Evolutionary conservation across 148 eudicot species (phyloP).

Genomic region (Camellia japonica): DNA sequence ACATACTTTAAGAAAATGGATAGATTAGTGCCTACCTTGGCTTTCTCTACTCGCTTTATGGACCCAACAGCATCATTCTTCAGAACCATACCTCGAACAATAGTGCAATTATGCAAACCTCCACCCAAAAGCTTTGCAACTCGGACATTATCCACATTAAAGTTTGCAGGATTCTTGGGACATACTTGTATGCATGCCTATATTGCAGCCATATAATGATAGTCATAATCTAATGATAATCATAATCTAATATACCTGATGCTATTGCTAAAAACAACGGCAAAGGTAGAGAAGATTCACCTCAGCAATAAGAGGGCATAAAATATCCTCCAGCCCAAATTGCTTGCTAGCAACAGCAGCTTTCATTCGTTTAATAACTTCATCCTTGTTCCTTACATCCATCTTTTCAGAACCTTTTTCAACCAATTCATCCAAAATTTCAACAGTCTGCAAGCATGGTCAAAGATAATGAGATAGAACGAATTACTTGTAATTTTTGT

Average conservation of each 20-base stretch:
- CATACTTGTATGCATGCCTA: conserved; percentile 98
- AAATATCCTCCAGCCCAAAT: conserved; percentile 78
- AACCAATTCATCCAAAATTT: conserved; percentile 67
- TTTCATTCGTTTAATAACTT: conserved; percentile 74
- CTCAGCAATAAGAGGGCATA: conserved; percentile 81
- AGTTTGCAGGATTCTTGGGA: conserved; percentile 85
- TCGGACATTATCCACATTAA: conserved; percentile 90
- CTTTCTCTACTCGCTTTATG: conserved; percentile 81
- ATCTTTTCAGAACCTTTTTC: conserved; percentile 79
- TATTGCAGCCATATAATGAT: conserved; percentile 7
- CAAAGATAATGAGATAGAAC: neutral
- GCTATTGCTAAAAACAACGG: neutral
- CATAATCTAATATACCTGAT: conserved; percentile 5
- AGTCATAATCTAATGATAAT: conserved; percentile 2
- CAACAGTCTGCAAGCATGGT: conserved; percentile 44
- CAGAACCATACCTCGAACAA: conserved; percentile 82
- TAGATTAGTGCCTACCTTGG: conserved; percentile 54
- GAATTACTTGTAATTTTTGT: neutral
- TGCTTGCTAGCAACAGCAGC: conserved; percentile 97
- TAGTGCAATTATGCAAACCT: conserved; percentile 66
- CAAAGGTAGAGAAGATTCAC: conserved; percentile 29
- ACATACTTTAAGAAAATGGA: neutral
- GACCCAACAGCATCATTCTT: conserved; percentile 84
- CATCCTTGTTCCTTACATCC: conserved; percentile 88
- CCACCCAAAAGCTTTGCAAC: conserved; percentile 92